phyloP scores from a whole-genome alignment of 2,329 filamentous ascomycete species.

The Fusarium lateritium region DNA sequence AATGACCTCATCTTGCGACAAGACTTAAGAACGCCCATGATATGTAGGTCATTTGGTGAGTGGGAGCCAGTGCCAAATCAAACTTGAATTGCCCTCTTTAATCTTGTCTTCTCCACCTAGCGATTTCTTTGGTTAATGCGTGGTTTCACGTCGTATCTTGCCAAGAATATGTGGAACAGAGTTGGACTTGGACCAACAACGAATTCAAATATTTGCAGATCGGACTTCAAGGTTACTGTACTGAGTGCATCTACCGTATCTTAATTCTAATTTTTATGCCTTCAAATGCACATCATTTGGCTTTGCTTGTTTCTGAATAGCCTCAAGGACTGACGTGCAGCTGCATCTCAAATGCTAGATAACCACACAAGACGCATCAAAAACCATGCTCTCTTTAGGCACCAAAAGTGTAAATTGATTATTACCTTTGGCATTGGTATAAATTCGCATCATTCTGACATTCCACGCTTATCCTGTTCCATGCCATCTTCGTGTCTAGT shows the following conservation, averaged over 20 bases:
- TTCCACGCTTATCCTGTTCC: conserved; percentile 10
- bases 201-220: conserved; percentile 10
- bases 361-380: conserved; percentile 1
- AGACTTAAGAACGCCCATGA: neutral
- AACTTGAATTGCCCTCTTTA: too few species aligned
- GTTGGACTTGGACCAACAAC: neutral
- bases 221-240: neutral
- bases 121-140: neutral
- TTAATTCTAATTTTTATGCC: neutral
- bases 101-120: too few species aligned
- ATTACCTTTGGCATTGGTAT: neutral
- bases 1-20: conserved; percentile 33
- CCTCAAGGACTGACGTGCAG: neutral
- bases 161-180: conserved; percentile 16
- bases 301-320: neutral
- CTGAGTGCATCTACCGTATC: neutral
- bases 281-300: conserved; percentile 22
- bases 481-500: neutral
- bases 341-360: neutral
- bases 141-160: conserved; percentile 13
- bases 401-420: neutral
- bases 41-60: neutral
- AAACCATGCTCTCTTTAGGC: conserved; percentile 4
- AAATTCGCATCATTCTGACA: conserved; percentile 13
- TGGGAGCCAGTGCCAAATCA: too few species aligned